Base-by-base conservation (phyloP, 208 protist species). In the Crithidia brevicula region DNA sequence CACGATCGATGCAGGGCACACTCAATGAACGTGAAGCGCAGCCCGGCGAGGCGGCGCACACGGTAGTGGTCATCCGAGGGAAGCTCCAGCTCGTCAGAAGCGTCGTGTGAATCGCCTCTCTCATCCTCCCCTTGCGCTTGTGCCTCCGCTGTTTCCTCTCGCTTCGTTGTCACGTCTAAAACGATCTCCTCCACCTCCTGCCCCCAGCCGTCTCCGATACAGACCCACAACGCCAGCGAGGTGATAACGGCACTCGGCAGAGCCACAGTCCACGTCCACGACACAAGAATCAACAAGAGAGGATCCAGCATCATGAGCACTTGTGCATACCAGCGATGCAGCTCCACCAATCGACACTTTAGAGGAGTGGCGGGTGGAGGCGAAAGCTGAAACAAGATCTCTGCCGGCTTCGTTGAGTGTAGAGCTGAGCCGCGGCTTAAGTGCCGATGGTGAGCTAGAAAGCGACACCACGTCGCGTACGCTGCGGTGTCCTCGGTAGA, bases 211-310 rank as follows among this genome's bases (percentile, higher is more conserved):
- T 69, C 62, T 0, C 62, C 70, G 8, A 49, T 54, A n/a, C 43
- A 76, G 20, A 76, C 46, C 70, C 70, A 76, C 36, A 76, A 16
- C 18, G 60, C 20, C 22, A 76, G 22, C 22, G 45, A 52, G 23
- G 36, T 47, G n/a, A 51, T 6, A n/a, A 9, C 15, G 10, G 70
- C 51, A 15, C 70, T 69, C 15, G 70, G 70, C 18, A 70, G 11
- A 22, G 62, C 70, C 4, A 61, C 46, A 13, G 30, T 59, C 28
- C 28, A 65, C 40, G 56, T 60, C 43, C 28, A 49, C 11, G 53
- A 34, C 18, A 76, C 27, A 33, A 70, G 23, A 9, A 33, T 50
- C 20, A 27, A 2, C 5, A 69, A 25, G 22, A 65, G 23, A 0
- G 36, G 34, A 28, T 70, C 62, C 8, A 61, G 33, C 11, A 10